Evolutionary conservation across 176 grass and related monocot species (phyloP).

Genomic region (Carex myosuroides): DNA sequence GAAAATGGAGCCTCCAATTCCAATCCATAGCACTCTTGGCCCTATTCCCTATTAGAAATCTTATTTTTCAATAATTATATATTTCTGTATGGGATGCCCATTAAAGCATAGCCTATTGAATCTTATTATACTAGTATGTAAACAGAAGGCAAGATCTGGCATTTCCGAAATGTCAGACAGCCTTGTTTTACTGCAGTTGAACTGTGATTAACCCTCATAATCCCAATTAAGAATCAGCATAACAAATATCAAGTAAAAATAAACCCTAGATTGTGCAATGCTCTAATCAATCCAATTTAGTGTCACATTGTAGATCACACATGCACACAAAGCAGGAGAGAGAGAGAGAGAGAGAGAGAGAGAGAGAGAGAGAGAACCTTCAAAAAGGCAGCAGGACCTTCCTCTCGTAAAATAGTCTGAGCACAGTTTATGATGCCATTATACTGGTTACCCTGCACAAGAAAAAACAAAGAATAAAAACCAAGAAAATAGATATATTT

Average conservation of each 20-base stretch:
- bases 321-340: background rate
- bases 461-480: background rate
- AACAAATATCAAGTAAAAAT: background rate
- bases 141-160: background rate
- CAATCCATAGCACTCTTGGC: constrained; percentile 87
- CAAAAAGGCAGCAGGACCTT: constrained; percentile 69
- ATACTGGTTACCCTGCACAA: constrained; percentile 68
- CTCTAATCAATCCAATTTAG: background rate
- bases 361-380: constrained; percentile 45
- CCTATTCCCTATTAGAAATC: constrained; percentile 57
- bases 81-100: background rate
- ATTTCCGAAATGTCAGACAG: background rate
- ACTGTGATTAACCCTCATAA: background rate
- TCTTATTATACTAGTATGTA: background rate
- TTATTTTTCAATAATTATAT: background rate
- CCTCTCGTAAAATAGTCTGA: constrained; percentile 72
- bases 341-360: background rate
- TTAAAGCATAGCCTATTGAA: background rate
- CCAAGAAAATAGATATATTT: background rate
- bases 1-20: constrained; percentile 93
- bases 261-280: background rate
- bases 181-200: background rate
- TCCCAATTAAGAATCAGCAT: background rate
- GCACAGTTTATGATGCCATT: constrained; percentile 61
- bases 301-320: background rate